A percentile compares a stretch with the other conserved stretches of the same genome.
These are phyloP conservation scores for Mortierella sp. DNA, from an alignment of 371 early-diverging fungal genomes.

Conservation along the genomic window DNA sequence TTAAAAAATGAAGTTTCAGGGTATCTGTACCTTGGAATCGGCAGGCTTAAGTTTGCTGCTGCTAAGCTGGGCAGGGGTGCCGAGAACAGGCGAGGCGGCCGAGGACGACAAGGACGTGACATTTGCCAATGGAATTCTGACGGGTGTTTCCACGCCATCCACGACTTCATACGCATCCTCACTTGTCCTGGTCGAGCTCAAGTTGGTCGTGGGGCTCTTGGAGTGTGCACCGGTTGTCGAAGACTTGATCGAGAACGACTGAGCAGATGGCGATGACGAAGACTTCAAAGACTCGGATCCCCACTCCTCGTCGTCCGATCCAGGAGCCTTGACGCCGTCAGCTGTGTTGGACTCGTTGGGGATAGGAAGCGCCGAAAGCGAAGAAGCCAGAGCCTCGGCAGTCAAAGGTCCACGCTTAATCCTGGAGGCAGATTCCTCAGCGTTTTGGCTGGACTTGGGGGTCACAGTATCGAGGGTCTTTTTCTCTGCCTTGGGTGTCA, in stretches of 20 bases:
- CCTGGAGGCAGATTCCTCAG: background rate
- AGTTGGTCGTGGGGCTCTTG: constrained; percentile 42
- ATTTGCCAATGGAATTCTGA: constrained; percentile 32
- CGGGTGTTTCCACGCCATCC: constrained; percentile 39
- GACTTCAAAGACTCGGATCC: constrained; percentile 36
- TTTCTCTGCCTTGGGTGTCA: constrained; percentile 49
- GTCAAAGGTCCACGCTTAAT: constrained; percentile 43
- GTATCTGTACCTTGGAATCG: constrained; percentile 35
- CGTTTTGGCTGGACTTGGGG: constrained; percentile 31
- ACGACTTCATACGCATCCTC: constrained; percentile 52
- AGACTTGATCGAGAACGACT: constrained; percentile 25
- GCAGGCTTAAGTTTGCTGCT: constrained; percentile 33
- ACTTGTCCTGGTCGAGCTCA: constrained; percentile 51
- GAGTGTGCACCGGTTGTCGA: constrained; percentile 17
- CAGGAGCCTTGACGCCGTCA: constrained; percentile 14
- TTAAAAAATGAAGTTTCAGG: background rate
- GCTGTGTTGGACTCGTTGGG: constrained; percentile 12
- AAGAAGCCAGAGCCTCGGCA: constrained; percentile 50
- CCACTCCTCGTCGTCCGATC: constrained; percentile 44
- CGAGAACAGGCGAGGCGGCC: constrained; percentile 37
- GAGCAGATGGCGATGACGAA: constrained; percentile 25
- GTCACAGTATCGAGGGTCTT: constrained; percentile 27
- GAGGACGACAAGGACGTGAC: constrained; percentile 33
- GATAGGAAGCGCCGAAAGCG: constrained; percentile 42
- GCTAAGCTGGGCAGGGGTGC: constrained; percentile 16